These are phyloP conservation scores for Viridothelium virens DNA, from an alignment of 495 filamentous ascomycete genomes.

Conservation along the genomic window DNA sequence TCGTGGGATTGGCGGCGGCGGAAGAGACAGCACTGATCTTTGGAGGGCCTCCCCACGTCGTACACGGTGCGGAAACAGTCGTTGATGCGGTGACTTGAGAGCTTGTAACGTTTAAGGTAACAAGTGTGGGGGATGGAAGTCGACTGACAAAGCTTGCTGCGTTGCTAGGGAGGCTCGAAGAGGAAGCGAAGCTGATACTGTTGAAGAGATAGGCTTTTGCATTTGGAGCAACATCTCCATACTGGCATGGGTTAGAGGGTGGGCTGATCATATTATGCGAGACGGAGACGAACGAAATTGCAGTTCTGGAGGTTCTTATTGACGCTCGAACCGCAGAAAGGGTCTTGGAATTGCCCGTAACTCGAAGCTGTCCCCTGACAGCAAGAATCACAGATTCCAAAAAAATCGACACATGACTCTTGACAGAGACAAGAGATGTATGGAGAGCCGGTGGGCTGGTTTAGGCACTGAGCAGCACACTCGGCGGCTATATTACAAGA, in stretches of 20 bases:
- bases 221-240: not conserved
- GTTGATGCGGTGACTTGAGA: not conserved
- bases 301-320: not conserved
- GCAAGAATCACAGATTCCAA: not conserved
- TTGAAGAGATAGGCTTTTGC: not conserved
- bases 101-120: not conserved
- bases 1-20: not conserved
- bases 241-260: not conserved
- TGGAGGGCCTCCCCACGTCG: conserved; percentile 3
- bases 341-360: conserved; percentile 1
- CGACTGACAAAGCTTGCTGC: not conserved
- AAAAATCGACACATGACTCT: conserved; percentile 1
- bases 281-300: not conserved
- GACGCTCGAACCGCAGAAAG: not conserved
- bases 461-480: not conserved
- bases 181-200: not conserved
- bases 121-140: not conserved
- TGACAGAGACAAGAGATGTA: conserved; percentile 9
- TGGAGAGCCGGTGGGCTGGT: not conserved
- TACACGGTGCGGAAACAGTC: not conserved
- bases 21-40: not conserved
- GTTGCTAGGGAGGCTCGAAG: not conserved
- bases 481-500: conserved; percentile 3
- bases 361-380: not conserved
- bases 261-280: not conserved